Conservation (phyloP, 176 grass and related monocot genomes). For the Eragrostis curvula region DNA sequence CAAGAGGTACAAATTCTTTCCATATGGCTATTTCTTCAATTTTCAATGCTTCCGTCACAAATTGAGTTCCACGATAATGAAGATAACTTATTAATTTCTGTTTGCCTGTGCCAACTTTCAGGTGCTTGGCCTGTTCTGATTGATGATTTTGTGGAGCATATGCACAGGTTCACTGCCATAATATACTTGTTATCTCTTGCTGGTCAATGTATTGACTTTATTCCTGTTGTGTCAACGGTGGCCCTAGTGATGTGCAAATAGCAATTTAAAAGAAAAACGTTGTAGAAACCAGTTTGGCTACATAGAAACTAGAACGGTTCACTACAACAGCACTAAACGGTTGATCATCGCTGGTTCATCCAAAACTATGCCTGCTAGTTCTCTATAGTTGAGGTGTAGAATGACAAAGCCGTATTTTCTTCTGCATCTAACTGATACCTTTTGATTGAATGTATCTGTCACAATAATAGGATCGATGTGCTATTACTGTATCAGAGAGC, state of each 20-base stretch:
- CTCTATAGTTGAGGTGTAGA: not conserved
- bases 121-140: constrained; percentile 99
- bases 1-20: constrained; percentile 63
- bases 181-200: constrained; percentile 9
- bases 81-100: not conserved
- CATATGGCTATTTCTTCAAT: constrained; percentile 12
- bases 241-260: not conserved
- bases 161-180: constrained; percentile 71
- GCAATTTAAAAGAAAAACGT: not conserved
- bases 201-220: constrained; percentile 18
- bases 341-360: not conserved
- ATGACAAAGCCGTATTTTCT: not conserved
- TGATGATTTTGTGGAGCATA: constrained; percentile 98
- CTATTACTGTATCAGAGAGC: not conserved
- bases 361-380: not conserved
- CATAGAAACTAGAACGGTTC: constrained; percentile 7
- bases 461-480: not conserved
- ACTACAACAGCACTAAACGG: not conserved
- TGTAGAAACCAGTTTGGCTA: constrained; percentile 18
- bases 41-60: constrained; percentile 25
- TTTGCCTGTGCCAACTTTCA: constrained; percentile 49
- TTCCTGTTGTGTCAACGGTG: not conserved
- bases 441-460: constrained; percentile 13
- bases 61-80: constrained; percentile 21
- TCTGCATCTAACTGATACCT: not conserved